Percentiles rank a stretch among this genome's conserved stretches.
Evolutionary conservation across 2,329 filamentous ascomycete genomes (phyloP).

Genomic region (Raffaelea ambrosiae): DNA sequence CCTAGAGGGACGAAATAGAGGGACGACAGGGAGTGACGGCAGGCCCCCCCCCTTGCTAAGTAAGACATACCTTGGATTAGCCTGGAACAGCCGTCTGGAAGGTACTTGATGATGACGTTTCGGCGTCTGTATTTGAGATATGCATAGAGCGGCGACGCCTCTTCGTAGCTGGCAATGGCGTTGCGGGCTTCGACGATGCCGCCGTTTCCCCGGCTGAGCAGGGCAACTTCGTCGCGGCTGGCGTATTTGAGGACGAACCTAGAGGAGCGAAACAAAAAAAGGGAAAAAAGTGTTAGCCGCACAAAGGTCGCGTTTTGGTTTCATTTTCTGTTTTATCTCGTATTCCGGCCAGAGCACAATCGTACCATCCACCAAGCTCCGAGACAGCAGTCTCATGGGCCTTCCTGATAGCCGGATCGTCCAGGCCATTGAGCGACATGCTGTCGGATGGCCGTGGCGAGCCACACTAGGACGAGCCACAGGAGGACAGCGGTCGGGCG

Average conservation of each 20-base stretch:
- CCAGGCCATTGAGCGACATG: constrained; percentile 96
- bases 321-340: too few relatives aligned
- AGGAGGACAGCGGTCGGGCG: too few relatives aligned
- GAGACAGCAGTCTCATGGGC: constrained; percentile 71
- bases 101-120: constrained; percentile 86
- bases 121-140: constrained; percentile 83
- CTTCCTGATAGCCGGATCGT: constrained; percentile 70
- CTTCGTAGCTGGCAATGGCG: constrained; percentile 68
- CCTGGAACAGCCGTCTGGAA: constrained; percentile 84
- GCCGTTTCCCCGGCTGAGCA: constrained; percentile 68
- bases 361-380: constrained; percentile 92
- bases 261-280: background rate
- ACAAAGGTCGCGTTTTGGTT: too few relatives aligned
- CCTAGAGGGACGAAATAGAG: too few relatives aligned
- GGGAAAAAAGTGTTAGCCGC: constrained; percentile 4
- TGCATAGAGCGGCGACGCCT: constrained; percentile 83
- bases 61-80: constrained; percentile 72
- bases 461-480: too few relatives aligned
- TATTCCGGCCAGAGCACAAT: constrained; percentile 1
- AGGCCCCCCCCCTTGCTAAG: too few relatives aligned
- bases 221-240: constrained; percentile 76
- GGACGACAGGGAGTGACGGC: too few relatives aligned
- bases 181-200: constrained; percentile 79
- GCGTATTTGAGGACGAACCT: constrained; percentile 95
- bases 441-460: constrained; percentile 12